phyloP scores from a whole-genome alignment of 371 early-diverging fungal species.

The Chytridium lagenaria region DNA sequence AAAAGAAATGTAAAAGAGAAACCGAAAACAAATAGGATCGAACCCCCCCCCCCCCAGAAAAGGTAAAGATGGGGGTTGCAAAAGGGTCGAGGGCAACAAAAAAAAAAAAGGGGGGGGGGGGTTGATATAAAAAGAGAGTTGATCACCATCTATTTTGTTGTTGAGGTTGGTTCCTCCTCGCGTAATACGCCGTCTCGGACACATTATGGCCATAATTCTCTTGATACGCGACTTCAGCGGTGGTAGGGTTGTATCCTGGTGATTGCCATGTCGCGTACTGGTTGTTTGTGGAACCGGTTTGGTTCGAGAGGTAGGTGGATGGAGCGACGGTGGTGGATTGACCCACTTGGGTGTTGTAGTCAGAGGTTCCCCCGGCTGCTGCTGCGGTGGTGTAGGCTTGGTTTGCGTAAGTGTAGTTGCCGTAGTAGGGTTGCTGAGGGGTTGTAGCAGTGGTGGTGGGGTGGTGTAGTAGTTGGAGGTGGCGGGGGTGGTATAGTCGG shows the following conservation, averaged over 20 bases:
- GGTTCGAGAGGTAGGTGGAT: not conserved
- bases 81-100: too few species aligned
- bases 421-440: not conserved
- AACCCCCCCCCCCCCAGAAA: too few species aligned
- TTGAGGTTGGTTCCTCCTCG: not conserved
- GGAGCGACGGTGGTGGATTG: not conserved
- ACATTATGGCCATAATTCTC: constrained; percentile 3
- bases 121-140: too few species aligned
- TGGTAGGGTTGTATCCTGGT: constrained; percentile 1
- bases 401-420: not conserved
- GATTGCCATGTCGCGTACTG: constrained; percentile 13
- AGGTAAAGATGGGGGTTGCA: too few species aligned
- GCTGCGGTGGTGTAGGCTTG: constrained; percentile 1
- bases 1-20: too few species aligned
- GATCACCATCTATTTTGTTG: too few species aligned
- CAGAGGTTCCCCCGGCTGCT: not conserved
- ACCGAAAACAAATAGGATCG: too few species aligned
- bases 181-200: not conserved
- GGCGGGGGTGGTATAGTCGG: too few species aligned
- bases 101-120: too few species aligned
- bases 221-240: not conserved
- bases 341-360: not conserved
- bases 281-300: not conserved
- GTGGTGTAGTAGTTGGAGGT: too few species aligned
- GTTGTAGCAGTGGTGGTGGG: not conserved